These are phyloP conservation scores for Suillus discolor DNA, from an alignment of 768 basidiomycete species.

Conservation along the genomic window DNA sequence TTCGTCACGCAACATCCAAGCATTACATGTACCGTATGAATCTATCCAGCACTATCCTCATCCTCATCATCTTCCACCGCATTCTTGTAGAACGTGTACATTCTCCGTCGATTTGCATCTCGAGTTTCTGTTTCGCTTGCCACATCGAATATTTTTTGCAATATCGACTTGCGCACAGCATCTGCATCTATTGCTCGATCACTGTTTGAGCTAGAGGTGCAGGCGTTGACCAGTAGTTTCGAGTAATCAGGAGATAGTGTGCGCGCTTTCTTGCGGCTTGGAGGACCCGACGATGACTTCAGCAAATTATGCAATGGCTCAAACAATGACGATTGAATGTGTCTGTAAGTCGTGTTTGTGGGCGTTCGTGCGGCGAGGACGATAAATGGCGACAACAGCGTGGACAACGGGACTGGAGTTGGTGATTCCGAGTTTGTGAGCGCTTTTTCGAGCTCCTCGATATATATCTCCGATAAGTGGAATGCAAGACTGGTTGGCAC, in stretches of 20 bases:
- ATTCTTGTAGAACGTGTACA: slow-evolving; percentile 82
- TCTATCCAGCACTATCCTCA: slow-evolving; percentile 31
- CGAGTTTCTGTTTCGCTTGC: slow-evolving; percentile 76
- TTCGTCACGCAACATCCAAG: background rate
- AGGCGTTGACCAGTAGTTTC: slow-evolving; percentile 56
- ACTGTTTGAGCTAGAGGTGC: slow-evolving; percentile 41
- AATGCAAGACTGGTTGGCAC: slow-evolving; percentile 80
- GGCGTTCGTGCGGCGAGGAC: slow-evolving; percentile 68
- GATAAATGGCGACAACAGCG: slow-evolving; percentile 71
- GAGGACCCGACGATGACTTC: slow-evolving; percentile 32
- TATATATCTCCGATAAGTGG: slow-evolving; percentile 87
- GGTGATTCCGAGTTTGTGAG: slow-evolving; percentile 33
- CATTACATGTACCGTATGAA: background rate
- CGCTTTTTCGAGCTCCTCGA: slow-evolving; percentile 85
- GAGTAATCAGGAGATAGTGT: slow-evolving; percentile 42
- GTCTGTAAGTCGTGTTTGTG: slow-evolving; percentile 66
- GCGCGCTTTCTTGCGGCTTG: slow-evolving; percentile 51
- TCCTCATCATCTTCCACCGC: slow-evolving; percentile 51
- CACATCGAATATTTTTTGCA: slow-evolving; percentile 67
- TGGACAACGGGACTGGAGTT: slow-evolving; percentile 50
- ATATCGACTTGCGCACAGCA: slow-evolving; percentile 54
- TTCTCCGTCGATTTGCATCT: slow-evolving; percentile 77
- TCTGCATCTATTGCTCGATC: slow-evolving; percentile 40
- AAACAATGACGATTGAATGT: slow-evolving; percentile 68
- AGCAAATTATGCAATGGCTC: slow-evolving; percentile 68